These are phyloP conservation scores for Toxoplasma gondii DNA, from an alignment of 169 alveolate species.

Conservation along the genomic window DNA sequence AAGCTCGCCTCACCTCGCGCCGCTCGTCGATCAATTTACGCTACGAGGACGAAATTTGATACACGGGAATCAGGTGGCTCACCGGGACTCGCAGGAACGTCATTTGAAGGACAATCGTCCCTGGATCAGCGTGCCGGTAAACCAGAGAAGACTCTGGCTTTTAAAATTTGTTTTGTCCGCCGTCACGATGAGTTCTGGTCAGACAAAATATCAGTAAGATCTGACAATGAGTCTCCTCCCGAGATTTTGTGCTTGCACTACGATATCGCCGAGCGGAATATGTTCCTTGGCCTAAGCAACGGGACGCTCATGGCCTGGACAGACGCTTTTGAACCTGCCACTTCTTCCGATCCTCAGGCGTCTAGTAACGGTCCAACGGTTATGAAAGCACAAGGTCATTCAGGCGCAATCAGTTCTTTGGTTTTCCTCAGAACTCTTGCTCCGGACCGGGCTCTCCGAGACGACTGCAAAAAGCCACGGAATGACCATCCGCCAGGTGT, in stretches of 20 bases:
- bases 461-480: neutral
- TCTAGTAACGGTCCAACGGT: neutral
- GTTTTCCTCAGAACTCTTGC: neutral
- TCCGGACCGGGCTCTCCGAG: constrained; percentile 1
- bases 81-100: neutral
- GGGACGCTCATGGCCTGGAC: constrained; percentile 8
- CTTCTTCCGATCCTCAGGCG: neutral
- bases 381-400: neutral
- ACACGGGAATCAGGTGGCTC: neutral
- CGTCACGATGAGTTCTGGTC: constrained; percentile 15
- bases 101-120: neutral
- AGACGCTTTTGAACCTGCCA: neutral
- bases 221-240: constrained; percentile 8
- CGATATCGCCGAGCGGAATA: neutral
- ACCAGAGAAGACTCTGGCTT: neutral
- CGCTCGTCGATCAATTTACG: neutral
- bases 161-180: neutral
- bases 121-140: neutral
- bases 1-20: neutral
- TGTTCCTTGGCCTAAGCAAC: constrained; percentile 18
- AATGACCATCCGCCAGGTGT: neutral
- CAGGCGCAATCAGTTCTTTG: constrained; percentile 23
- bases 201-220: neutral
- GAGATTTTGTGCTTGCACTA: constrained; percentile 23
- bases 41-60: neutral